A percentile compares a stretch with the other conserved stretches of the same genome.
Conservation (phyloP, 2,329 filamentous ascomycete species). For the Ascochyta koolunga region DNA sequence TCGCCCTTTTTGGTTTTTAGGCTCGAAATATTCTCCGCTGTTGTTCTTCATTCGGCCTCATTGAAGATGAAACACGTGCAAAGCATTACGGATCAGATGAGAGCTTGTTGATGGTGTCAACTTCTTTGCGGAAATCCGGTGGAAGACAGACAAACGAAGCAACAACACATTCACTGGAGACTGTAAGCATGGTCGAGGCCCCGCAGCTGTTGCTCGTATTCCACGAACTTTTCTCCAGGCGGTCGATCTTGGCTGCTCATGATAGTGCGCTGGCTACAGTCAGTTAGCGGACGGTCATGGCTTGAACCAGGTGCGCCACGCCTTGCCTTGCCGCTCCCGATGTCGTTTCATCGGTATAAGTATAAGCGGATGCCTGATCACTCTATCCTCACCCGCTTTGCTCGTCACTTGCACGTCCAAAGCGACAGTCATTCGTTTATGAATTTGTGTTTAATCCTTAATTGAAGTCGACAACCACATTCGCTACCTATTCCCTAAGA, state of each 20-base stretch:
- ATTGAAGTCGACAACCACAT: conserved; percentile 26
- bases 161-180: conserved; percentile 5
- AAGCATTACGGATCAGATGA: not conserved
- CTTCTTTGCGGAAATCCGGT: not conserved
- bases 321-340: conserved; percentile 16
- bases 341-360: conserved; percentile 28
- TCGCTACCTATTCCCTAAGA: conserved; percentile 17
- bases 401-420: conserved; percentile 30
- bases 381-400: conserved; percentile 27
- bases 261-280: conserved; percentile 22
- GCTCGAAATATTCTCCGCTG: conserved; percentile 7
- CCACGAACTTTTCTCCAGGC: conserved; percentile 17
- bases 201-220: conserved; percentile 25
- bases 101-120: not conserved
- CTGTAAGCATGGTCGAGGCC: conserved; percentile 3
- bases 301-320: conserved; percentile 28
- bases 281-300: conserved; percentile 19
- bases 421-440: conserved; percentile 37
- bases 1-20: not conserved
- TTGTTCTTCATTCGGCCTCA: not conserved
- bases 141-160: not conserved
- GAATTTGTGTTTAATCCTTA: conserved; percentile 19
- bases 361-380: conserved; percentile 17
- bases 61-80: not conserved
- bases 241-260: conserved; percentile 28